phyloP scores from a whole-genome alignment of 2,329 filamentous ascomycete species.

The Drechmeria coniospora region DNA sequence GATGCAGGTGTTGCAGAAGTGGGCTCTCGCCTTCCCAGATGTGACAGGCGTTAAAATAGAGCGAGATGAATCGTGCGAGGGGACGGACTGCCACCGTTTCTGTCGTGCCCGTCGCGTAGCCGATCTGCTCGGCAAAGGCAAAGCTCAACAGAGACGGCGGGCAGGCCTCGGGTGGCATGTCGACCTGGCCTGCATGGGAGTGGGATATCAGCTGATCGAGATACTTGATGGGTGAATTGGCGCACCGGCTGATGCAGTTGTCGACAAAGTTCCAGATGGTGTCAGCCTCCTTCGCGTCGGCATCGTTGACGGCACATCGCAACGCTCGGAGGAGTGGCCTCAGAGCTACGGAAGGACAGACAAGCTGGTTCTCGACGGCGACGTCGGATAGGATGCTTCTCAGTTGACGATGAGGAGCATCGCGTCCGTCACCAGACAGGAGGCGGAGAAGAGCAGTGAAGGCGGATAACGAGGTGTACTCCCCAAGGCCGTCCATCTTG shows the following conservation, averaged over 20 bases:
- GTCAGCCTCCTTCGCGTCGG: constrained; percentile 15
- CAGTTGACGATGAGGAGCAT: constrained; percentile 26
- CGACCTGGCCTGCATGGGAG: constrained; percentile 11
- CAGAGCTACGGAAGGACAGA: constrained; percentile 35
- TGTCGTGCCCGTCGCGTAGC: constrained; percentile 44
- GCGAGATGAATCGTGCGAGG: constrained; percentile 42
- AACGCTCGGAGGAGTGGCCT: constrained; percentile 27
- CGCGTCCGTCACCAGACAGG: constrained; percentile 14
- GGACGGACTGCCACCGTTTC: constrained; percentile 25
- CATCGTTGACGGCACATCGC: constrained; percentile 8
- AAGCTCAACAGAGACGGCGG: constrained; percentile 47
- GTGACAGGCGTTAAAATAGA: constrained; percentile 38
- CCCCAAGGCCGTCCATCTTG: constrained; percentile 46
- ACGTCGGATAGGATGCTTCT: constrained; percentile 43
- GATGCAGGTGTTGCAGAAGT: constrained; percentile 14
- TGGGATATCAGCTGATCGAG: constrained; percentile 50
- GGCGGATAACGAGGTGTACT: constrained; percentile 35
- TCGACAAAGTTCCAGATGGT: constrained; percentile 59
- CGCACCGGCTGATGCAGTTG: constrained; percentile 64
- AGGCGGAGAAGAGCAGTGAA: constrained; percentile 53
- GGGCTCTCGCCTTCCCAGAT: constrained; percentile 28
- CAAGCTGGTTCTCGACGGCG: constrained; percentile 49
- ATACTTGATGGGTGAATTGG: constrained; percentile 66
- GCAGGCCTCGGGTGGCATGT: constrained; percentile 9
- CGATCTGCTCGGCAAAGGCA: constrained; percentile 62